These are phyloP conservation scores for Eucalyptus pumila DNA, from an alignment of 345 rosid genomes.

Conservation along the genomic window DNA sequence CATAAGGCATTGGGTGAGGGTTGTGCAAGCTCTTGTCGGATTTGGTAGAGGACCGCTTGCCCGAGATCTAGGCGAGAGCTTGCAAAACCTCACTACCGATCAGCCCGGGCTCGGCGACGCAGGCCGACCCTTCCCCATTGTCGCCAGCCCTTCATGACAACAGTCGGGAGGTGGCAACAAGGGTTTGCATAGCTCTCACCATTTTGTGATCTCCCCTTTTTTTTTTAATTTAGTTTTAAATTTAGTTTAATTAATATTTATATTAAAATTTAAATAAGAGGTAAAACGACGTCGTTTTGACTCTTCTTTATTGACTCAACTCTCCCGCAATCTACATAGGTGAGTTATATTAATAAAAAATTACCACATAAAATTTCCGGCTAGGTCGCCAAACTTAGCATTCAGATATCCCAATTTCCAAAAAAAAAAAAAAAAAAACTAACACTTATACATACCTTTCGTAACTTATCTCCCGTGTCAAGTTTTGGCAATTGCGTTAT, in stretches of 20 bases:
- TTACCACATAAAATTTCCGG: accelerated
- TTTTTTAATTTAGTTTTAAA: no score
- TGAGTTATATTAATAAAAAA: no score
- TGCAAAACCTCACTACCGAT: accelerated
- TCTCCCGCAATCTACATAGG: accelerated
- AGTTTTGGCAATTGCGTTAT: accelerated
- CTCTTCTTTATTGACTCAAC: accelerated
- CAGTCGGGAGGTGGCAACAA: accelerated
- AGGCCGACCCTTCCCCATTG: accelerated
- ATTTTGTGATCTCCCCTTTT: accelerated
- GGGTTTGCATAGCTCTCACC: accelerated
- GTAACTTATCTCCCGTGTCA: accelerated
- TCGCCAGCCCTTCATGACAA: accelerated
- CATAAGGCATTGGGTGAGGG: accelerated
- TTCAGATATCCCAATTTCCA: no score
- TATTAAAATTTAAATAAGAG: no score
- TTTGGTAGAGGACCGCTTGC: accelerated
- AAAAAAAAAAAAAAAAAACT: accelerated
- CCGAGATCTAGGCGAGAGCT: accelerated
- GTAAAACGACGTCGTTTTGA: accelerated
- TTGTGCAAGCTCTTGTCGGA: accelerated
- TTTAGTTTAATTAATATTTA: no score
- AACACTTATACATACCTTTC: accelerated
- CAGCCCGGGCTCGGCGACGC: accelerated
- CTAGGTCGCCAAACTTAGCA: accelerated